Percentiles rank a stretch among this genome's conserved stretches.
phyloP scores from a whole-genome alignment of 495 filamentous ascomycete species.

The Penicillium cosmopolitanum region DNA sequence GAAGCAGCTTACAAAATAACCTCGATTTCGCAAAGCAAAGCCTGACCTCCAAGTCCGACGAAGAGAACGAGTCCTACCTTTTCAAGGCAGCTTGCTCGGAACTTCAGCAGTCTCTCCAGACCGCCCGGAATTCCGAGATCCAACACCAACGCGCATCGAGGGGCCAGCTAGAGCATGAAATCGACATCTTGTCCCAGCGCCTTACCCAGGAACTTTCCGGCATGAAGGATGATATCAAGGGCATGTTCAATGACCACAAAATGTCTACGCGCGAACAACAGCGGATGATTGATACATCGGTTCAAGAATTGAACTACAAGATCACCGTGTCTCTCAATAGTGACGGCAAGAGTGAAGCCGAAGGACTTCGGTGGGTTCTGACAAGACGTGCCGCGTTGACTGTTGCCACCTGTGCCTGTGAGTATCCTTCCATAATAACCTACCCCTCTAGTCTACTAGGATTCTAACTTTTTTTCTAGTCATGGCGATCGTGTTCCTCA shows the following conservation, averaged over 20 bases:
- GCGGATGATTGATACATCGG: constrained; percentile 76
- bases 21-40: constrained; percentile 75
- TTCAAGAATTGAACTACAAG: constrained; percentile 92
- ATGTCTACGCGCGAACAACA: constrained; percentile 89
- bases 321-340: constrained; percentile 85
- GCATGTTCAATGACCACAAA: constrained; percentile 94
- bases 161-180: constrained; percentile 85
- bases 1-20: constrained; percentile 73
- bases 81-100: constrained; percentile 95
- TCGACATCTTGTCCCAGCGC: constrained; percentile 85
- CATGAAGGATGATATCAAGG: constrained; percentile 88
- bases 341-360: constrained; percentile 87
- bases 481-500: constrained; percentile 52
- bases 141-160: constrained; percentile 77
- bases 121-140: constrained; percentile 53
- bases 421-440: constrained; percentile 14
- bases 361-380: constrained; percentile 86
- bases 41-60: constrained; percentile 76
- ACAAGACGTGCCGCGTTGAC: constrained; percentile 84
- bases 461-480: constrained; percentile 38
- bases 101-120: constrained; percentile 77
- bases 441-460: background rate
- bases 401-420: constrained; percentile 57
- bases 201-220: constrained; percentile 77
- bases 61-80: constrained; percentile 89